phyloP scores from a whole-genome alignment of 768 basidiomycete species.

The Brasilioporus rufonigricans region DNA sequence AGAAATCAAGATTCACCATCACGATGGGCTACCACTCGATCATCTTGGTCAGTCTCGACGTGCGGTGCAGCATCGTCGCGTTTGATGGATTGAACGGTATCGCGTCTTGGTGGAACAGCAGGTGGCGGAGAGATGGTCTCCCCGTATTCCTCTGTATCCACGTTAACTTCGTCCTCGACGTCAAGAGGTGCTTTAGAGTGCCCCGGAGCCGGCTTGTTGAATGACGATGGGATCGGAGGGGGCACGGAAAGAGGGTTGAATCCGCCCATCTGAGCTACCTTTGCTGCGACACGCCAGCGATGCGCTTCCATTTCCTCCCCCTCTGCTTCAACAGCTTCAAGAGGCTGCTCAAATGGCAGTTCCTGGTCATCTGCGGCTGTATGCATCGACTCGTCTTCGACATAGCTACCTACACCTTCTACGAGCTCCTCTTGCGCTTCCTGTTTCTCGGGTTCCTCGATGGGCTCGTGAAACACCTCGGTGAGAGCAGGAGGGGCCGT shows the following conservation, averaged over 20 bases:
- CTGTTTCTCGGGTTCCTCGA: constrained; percentile 9
- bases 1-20: constrained; percentile 46
- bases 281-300: constrained; percentile 57
- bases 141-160: constrained; percentile 24
- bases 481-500: not conserved
- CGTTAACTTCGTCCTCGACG: constrained; percentile 24
- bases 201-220: constrained; percentile 7
- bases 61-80: no score
- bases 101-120: constrained; percentile 23
- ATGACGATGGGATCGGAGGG: constrained; percentile 21
- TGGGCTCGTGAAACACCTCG: constrained; percentile 6
- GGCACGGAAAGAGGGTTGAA: constrained; percentile 51
- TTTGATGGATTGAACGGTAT: constrained; percentile 15
- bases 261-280: constrained; percentile 60
- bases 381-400: no score
- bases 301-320: constrained; percentile 52
- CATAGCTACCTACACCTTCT: not conserved
- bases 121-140: constrained; percentile 21
- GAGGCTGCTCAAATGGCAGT: not conserved
- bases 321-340: constrained; percentile 10
- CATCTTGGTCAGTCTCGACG: constrained; percentile 15
- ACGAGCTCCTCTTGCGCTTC: constrained; percentile 16
- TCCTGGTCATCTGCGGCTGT: constrained; percentile 5
- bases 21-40: constrained; percentile 17
- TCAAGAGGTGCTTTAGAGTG: constrained; percentile 7